Evolutionary conservation across 2,329 filamentous ascomycete species (phyloP).

Genomic region (Sphaerulina populicola): DNA sequence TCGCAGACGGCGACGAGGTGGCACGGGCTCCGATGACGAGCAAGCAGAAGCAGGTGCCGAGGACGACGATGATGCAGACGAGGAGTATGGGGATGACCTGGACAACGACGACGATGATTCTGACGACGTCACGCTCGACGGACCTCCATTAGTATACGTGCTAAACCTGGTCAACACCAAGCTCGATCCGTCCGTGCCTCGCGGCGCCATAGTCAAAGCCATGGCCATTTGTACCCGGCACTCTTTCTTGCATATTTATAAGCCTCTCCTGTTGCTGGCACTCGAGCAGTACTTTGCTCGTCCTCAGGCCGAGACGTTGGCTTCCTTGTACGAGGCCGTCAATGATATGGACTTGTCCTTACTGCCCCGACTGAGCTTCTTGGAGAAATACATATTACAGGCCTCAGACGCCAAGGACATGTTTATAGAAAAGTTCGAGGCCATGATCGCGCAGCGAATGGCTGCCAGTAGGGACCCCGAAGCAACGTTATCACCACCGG

Average conservation of each 20-base stretch:
- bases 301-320: conserved; percentile 77
- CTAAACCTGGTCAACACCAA: conserved; percentile 97
- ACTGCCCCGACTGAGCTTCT: conserved; percentile 73
- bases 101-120: conserved; percentile 38
- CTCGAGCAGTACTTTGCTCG: conserved; percentile 96
- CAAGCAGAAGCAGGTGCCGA: conserved; percentile 42
- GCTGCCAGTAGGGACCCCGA: conserved; percentile 49
- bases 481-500: conserved; percentile 8
- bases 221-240: conserved; percentile 99
- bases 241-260: conserved; percentile 97
- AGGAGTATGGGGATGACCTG: conserved; percentile 44
- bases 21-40: conserved; percentile 40
- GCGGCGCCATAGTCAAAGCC: conserved; percentile 90
- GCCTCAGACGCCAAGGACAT: conserved; percentile 90
- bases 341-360: conserved; percentile 95
- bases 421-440: conserved; percentile 95
- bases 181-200: conserved; percentile 82
- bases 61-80: conserved; percentile 42
- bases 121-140: conserved; percentile 57
- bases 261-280: conserved; percentile 82
- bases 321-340: conserved; percentile 80
- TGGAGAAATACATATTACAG: conserved; percentile 80
- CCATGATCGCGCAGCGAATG: conserved; percentile 79
- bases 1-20: conserved; percentile 31
- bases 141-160: conserved; percentile 90